phyloP scores from a whole-genome alignment of 148 eudicot species.

The Arbutus unedo region DNA sequence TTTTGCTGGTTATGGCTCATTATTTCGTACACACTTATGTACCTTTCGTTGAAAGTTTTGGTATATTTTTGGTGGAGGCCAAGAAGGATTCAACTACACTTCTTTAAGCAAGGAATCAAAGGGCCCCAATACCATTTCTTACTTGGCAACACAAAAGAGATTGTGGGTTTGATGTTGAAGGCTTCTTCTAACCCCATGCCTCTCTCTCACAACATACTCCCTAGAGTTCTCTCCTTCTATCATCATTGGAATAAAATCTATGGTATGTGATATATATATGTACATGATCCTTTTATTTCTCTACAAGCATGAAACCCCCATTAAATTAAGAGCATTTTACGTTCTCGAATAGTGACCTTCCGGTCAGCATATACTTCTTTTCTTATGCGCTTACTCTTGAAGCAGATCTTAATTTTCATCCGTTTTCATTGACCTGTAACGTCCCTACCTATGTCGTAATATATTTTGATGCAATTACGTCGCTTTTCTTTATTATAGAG shows the following conservation, averaged over 20 bases:
- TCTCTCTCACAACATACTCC: slow-evolving; percentile 72
- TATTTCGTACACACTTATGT: slow-evolving; percentile 18
- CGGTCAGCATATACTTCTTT: too few species aligned
- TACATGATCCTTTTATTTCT: background rate
- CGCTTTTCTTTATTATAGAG: background rate
- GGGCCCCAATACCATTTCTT: slow-evolving; percentile 73
- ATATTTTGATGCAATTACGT: background rate
- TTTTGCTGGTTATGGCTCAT: slow-evolving; percentile 10
- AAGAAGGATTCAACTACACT: slow-evolving; percentile 50
- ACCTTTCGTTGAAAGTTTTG: slow-evolving; percentile 37
- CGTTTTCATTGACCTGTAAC: background rate
- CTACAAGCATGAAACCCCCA: background rate
- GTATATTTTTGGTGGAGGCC: slow-evolving; percentile 78
- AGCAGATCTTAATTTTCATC: background rate
- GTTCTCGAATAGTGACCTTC: too few species aligned
- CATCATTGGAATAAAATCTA: slow-evolving; percentile 94
- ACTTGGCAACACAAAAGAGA: slow-evolving; percentile 75
- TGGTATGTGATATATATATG: slow-evolving; percentile 38
- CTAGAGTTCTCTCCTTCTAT: slow-evolving; percentile 88
- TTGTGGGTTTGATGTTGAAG: slow-evolving; percentile 63
- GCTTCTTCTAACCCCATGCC: slow-evolving; percentile 78
- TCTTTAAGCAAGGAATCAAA: slow-evolving; percentile 67
- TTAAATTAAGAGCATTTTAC: background rate
- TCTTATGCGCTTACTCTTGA: too few species aligned
- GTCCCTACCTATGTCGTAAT: background rate